phyloP scores from a whole-genome alignment of 2,329 filamentous ascomycete genomes.

The Aspergillus persii region DNA sequence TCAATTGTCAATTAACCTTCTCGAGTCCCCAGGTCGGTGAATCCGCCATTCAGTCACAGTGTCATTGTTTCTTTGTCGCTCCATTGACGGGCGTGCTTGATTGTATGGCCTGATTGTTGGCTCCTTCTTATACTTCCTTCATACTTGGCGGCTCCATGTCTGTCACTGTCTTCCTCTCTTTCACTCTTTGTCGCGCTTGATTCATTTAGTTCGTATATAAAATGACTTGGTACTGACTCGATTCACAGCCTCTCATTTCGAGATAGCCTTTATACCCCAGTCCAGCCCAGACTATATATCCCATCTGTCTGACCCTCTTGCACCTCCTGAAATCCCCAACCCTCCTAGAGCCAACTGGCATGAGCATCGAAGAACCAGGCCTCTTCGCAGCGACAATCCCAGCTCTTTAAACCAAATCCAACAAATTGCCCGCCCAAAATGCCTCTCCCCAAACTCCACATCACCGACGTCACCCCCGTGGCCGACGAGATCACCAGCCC shows the following conservation, averaged over 20 bases:
- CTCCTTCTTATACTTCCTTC: not conserved
- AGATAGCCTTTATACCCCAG: not conserved
- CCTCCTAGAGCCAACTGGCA: not conserved
- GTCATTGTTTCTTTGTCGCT: not conserved
- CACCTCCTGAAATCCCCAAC: not conserved
- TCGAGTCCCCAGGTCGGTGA: not conserved
- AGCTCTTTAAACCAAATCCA: not conserved
- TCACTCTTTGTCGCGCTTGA: not conserved
- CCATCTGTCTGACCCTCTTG: too few species aligned
- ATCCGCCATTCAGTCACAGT: not conserved
- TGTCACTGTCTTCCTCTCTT: not conserved
- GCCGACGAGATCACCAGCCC: conserved; percentile 14
- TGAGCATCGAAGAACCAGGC: not conserved
- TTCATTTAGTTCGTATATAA: not conserved
- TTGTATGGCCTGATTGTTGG: not conserved
- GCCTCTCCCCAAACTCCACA: conserved; percentile 21
- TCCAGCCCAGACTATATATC: not conserved
- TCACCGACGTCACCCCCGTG: conserved; percentile 20
- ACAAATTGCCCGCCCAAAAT: conserved; percentile 5
- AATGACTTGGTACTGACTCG: not conserved
- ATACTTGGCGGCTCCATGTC: not conserved
- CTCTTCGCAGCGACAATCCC: not conserved
- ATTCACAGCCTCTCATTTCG: not conserved
- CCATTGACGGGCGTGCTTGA: not conserved
- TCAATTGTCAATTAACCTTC: not conserved